These are phyloP conservation scores for Handroanthus guayacan DNA, from an alignment of 257 asterid genomes.

Conservation along the genomic window DNA sequence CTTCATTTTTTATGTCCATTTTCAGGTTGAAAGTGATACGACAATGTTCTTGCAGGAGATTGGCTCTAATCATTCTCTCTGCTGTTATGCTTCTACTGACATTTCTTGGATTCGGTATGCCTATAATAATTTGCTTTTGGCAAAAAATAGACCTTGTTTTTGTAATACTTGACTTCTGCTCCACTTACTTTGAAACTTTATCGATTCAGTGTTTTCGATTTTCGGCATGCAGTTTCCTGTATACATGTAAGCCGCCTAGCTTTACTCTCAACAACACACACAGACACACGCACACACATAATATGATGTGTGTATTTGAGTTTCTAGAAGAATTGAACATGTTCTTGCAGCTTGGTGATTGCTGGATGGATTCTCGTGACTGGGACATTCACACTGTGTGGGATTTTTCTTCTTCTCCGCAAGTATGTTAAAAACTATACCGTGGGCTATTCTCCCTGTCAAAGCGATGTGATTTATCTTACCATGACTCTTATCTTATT, in stretches of 20 bases:
- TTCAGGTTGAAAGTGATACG: background rate
- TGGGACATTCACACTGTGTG: constrained; percentile 80
- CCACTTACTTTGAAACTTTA: constrained; percentile 2
- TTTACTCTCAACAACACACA: constrained; percentile 6
- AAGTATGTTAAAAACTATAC: constrained; percentile 49
- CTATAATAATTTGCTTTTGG: constrained; percentile 30
- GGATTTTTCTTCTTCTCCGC: constrained; percentile 86
- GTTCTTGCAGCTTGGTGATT: constrained; percentile 73
- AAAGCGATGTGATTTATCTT: too few relatives aligned
- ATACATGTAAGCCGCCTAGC: constrained; percentile 70
- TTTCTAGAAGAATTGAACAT: background rate
- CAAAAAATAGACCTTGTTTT: constrained; percentile 43
- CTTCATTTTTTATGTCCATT: background rate
- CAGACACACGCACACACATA: background rate
- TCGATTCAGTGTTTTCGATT: constrained; percentile 68
- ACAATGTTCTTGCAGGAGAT: constrained; percentile 65
- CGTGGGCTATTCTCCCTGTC: too few relatives aligned
- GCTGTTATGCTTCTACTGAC: constrained; percentile 78
- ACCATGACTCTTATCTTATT: background rate
- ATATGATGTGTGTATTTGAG: background rate
- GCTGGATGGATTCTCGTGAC: constrained; percentile 91
- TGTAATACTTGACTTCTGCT: constrained; percentile 1
- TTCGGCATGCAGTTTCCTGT: constrained; percentile 77
- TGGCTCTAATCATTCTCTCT: constrained; percentile 74
- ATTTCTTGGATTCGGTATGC: constrained; percentile 75